Base-by-base conservation (phyloP, 257 asterid genomes). In the Jacaranda copaia region DNA sequence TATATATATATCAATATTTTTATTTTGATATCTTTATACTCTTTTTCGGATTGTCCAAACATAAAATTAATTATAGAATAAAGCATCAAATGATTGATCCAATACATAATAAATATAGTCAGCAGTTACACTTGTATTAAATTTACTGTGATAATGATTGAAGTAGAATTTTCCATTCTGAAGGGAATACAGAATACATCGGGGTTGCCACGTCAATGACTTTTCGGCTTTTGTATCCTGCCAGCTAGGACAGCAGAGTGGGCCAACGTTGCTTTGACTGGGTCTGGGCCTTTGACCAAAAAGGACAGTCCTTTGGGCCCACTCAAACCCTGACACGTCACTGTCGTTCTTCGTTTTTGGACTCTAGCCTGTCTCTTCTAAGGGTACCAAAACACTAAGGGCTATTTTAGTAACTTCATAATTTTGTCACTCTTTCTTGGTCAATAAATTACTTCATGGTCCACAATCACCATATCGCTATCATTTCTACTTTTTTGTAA, bases 171-270 rank as follows among this genome's bases (percentile, higher is more conserved):
- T 25, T 25, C 1, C 32, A 25, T 25, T 25, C 1, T 25, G 65
- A 16, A 46, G 64, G 18, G 32, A 46, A 40, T 8, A 42, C 60
- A 48, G 55, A 12, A 66, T 36, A 76, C 66, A 40, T 67, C 68
- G 11, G 16, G 61, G 53, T 14, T 36, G 80, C 76, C 81, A 77
- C 63, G 76, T 77, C 81, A 48, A 14, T 36, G 58, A 3, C 35
- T 76, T 76, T 70, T 20, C 71, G 19, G 42, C 52, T 60, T 45
- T 77, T 77, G 14, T 45, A 48, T 60, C 67, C 43, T 70, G 81
- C 81, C 81, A 77, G 81, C 81, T 77, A 68, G 80, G 80, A 77
- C 80, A 62, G 38, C 74, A 19, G 65, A 70, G 64, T 70, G 74
- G 74, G 74, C 35, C 74, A 55, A 3, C 38, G 1, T 6, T 51